Conservation (phyloP, 1,284 basidiomycete species). For the Rhodotorula sp. region DNA sequence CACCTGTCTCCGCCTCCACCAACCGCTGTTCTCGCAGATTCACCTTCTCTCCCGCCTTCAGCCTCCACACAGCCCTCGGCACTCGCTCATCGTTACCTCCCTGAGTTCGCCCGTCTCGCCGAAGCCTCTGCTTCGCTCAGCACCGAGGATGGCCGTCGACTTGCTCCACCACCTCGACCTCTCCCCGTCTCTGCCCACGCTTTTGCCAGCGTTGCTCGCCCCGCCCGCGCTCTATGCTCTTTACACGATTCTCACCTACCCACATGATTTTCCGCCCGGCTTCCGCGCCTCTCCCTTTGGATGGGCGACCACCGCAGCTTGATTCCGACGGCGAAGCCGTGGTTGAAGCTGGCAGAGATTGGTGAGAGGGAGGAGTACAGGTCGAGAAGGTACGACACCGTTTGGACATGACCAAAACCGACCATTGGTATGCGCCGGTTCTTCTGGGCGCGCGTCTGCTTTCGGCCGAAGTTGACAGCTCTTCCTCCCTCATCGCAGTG, state of each 20-base stretch:
- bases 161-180: background rate
- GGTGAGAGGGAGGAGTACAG: background rate
- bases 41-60: too few relatives aligned
- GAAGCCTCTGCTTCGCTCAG: too few relatives aligned
- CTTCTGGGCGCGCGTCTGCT: background rate
- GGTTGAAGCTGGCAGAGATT: background rate
- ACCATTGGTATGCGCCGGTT: constrained; percentile 2
- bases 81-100: too few relatives aligned
- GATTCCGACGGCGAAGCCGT: constrained; percentile 6
- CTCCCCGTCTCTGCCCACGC: background rate
- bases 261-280: background rate
- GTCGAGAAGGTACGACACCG: background rate
- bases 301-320: constrained; percentile 2
- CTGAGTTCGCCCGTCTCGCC: too few relatives aligned
- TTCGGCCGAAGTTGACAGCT: background rate
- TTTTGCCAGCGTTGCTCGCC: background rate
- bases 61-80: too few relatives aligned
- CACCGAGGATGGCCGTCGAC: too few relatives aligned
- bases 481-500: background rate
- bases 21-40: too few relatives aligned
- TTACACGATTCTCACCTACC: background rate
- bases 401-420: constrained; percentile 15
- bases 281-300: background rate
- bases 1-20: too few relatives aligned
- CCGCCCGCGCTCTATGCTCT: background rate